phyloP scores from a whole-genome alignment of 2,329 filamentous ascomycete genomes.

The Diaporthe ilicicola region DNA sequence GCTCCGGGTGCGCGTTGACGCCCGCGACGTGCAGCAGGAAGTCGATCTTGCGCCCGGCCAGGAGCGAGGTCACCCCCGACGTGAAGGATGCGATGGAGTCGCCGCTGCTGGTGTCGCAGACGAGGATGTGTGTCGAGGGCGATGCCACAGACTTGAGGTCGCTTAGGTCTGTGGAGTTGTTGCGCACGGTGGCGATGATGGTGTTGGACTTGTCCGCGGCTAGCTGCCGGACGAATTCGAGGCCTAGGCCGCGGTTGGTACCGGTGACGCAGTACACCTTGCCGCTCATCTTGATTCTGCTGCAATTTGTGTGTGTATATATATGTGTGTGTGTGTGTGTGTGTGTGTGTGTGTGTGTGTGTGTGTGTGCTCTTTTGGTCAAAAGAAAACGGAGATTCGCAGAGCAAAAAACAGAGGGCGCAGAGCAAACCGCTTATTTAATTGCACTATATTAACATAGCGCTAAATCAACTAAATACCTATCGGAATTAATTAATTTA shows the following conservation, averaged over 20 bases:
- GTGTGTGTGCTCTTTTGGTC: too few relatives aligned
- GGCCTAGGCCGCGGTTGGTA: slow-evolving; percentile 43
- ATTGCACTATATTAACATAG: too few relatives aligned
- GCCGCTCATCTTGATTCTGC: slow-evolving; percentile 38
- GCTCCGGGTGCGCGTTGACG: slow-evolving; percentile 47
- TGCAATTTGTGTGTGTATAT: background rate
- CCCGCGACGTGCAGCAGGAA: slow-evolving; percentile 43
- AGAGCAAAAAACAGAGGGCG: too few relatives aligned
- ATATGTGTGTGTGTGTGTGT: too few relatives aligned
- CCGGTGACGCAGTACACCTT: slow-evolving; percentile 43
- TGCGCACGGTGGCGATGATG: slow-evolving; percentile 41
- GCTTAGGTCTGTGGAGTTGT: slow-evolving; percentile 38
- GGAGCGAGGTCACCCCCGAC: slow-evolving; percentile 38
- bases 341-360: too few relatives aligned
- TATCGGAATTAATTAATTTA: too few relatives aligned
- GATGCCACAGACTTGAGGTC: slow-evolving; percentile 38
- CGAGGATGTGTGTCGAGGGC: slow-evolving; percentile 38
- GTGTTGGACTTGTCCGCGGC: slow-evolving; percentile 37
- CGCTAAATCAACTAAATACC: too few relatives aligned
- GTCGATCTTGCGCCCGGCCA: slow-evolving; percentile 46
- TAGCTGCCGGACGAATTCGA: slow-evolving; percentile 44
- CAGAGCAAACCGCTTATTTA: too few relatives aligned
- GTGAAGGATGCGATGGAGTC: slow-evolving; percentile 43
- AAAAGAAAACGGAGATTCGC: too few relatives aligned
- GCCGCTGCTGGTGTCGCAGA: slow-evolving; percentile 44